Evolutionary conservation across 345 rosid genomes (phyloP).

Genomic region (Pistacia atlantica): DNA sequence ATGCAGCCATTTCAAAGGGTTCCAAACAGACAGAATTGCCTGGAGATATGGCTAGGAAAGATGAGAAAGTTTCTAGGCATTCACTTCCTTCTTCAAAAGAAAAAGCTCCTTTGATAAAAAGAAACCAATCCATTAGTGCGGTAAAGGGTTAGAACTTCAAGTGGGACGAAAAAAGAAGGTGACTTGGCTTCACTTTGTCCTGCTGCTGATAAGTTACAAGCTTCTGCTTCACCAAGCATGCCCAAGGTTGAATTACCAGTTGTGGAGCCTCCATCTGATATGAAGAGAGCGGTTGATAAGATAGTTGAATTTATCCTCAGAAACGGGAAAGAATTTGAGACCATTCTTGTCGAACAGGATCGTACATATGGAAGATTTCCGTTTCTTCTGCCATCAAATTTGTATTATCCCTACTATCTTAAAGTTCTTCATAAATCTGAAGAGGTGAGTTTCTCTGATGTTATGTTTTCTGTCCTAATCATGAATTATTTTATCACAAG

Average conservation of each 20-base stretch:
- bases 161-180: slow-evolving; percentile 46
- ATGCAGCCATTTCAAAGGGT: slow-evolving; percentile 33
- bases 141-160: slow-evolving; percentile 48
- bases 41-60: slow-evolving; percentile 29
- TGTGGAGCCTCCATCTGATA: slow-evolving; percentile 83
- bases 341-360: slow-evolving; percentile 85
- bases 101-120: slow-evolving; percentile 46
- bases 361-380: slow-evolving; percentile 80
- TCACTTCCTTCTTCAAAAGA: slow-evolving; percentile 47
- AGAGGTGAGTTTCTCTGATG: slow-evolving; percentile 48
- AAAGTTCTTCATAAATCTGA: slow-evolving; percentile 67
- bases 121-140: slow-evolving; percentile 46
- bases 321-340: slow-evolving; percentile 86
- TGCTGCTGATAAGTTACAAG: slow-evolving; percentile 37
- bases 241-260: slow-evolving; percentile 51
- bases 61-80: slow-evolving; percentile 38
- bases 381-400: slow-evolving; percentile 70
- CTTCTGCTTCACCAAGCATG: slow-evolving; percentile 30
- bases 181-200: slow-evolving; percentile 29
- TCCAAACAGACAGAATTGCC: slow-evolving; percentile 39
- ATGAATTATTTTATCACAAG: neutral
- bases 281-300: slow-evolving; percentile 84
- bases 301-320: slow-evolving; percentile 86
- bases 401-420: slow-evolving; percentile 70
- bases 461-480: slow-evolving; percentile 1